Percentiles rank a stretch among this genome's conserved stretches.
phyloP scores from a whole-genome alignment of 2,329 filamentous ascomycete species.

The Penicillium sp. region DNA sequence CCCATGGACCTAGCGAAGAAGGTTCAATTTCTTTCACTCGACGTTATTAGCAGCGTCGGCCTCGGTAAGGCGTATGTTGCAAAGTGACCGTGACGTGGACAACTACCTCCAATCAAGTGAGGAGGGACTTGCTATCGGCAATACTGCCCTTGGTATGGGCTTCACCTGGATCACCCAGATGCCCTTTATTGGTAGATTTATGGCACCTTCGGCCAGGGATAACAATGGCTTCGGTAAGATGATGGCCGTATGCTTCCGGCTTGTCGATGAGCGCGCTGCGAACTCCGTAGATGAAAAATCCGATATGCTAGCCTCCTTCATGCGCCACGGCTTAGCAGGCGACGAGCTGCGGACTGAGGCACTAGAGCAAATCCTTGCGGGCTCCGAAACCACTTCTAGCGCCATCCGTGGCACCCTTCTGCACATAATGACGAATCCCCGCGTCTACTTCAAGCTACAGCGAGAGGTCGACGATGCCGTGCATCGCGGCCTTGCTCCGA shows the following conservation, averaged over 20 bases:
- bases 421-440: slow-evolving; percentile 19
- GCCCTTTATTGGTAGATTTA: slow-evolving; percentile 16
- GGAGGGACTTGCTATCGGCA: slow-evolving; percentile 22
- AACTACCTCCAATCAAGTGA: slow-evolving; percentile 40
- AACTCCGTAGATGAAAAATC: slow-evolving; percentile 13
- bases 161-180: slow-evolving; percentile 18
- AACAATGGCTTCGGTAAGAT: slow-evolving; percentile 25
- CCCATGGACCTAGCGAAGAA: slow-evolving; percentile 51
- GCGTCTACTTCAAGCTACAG: slow-evolving; percentile 16
- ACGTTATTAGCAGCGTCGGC: slow-evolving; percentile 56
- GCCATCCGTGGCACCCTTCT: slow-evolving; percentile 18
- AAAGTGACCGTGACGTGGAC: slow-evolving; percentile 46
- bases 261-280: slow-evolving; percentile 24
- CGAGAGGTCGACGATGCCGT: slow-evolving; percentile 23
- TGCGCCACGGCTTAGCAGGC: slow-evolving; percentile 24
- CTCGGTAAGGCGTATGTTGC: slow-evolving; percentile 51
- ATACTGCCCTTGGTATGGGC: slow-evolving; percentile 18
- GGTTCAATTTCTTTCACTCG: slow-evolving; percentile 56
- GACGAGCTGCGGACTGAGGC: slow-evolving; percentile 20
- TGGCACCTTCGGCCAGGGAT: slow-evolving; percentile 23
- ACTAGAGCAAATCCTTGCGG: slow-evolving; percentile 21
- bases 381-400: slow-evolving; percentile 22
- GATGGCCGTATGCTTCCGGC: slow-evolving; percentile 20
- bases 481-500: slow-evolving; percentile 3
- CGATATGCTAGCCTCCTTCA: slow-evolving; percentile 34